Evolutionary conservation across 768 basidiomycete genomes (phyloP), one percentile per base, ranked within the genome.

Genomic region (Russula lepida): DNA sequence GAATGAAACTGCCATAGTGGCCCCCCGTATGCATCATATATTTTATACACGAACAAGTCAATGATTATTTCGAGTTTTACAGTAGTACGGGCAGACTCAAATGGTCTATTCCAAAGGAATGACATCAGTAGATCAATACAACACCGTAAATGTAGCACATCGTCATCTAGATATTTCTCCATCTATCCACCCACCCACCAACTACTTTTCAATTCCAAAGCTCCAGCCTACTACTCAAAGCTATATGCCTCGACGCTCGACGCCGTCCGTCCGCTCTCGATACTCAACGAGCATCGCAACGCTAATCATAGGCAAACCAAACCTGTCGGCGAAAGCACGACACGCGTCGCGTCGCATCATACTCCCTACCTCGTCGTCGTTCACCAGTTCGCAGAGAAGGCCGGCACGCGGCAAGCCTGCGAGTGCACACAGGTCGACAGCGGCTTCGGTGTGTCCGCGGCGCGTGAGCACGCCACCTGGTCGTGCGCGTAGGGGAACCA

Each of bases 341-440:
- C 95, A 95, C 68, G 94, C 95, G 69, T 98, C 95, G 37, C 93
- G 76, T 19, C 95, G 78, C n/a, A 94, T 91, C 97, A 99, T 99
- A 17, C 80, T 84, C 0, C 97, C 97, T 66, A 81, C 74, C 15
- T 81, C 81, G 71, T 98, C 87, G 65, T 98, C 92, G 57, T 98
- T 95, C 17, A 98, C 94, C 39, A 98, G 76, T 72, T 99, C 97
- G 70, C 97, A 98, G 35, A 99, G 81, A 0, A 98, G 78, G 6
- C 94, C 95, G 0, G 86, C 91, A 5, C 75, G 74, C 4, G 82
- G 80, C 58, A 80, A 81, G 48, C 80, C 79, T 3, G 93, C 85
- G 47, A 98, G 77, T 48, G 74, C 71, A 71, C 95, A 98, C 6
- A 99, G 77, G 66, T 99, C 97, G 50, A 95, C 80, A 6, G 83